Evolutionary conservation across 2,329 filamentous ascomycete genomes (phyloP).

Genomic region (Alternaria gaisen): DNA sequence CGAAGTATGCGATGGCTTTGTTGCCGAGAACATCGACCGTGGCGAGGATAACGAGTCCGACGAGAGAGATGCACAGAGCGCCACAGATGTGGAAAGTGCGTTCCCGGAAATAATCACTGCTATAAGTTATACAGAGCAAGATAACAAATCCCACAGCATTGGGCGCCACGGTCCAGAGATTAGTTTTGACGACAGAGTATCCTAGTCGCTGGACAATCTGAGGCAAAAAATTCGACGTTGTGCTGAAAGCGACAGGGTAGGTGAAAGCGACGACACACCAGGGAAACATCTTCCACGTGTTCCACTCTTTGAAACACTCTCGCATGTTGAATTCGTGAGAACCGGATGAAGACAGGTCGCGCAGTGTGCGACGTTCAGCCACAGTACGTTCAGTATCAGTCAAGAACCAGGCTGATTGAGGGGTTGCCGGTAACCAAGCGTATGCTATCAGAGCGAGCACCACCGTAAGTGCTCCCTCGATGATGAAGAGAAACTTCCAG

Average conservation of each 20-base stretch:
- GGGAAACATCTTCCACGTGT: conserved; percentile 53
- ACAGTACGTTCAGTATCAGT: conserved; percentile 48
- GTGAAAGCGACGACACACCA: conserved; percentile 60
- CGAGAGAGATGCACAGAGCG: conserved; percentile 51
- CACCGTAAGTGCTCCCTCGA: conserved; percentile 52
- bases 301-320: conserved; percentile 56
- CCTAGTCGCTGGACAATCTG: conserved; percentile 58
- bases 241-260: conserved; percentile 60
- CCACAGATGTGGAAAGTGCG: conserved; percentile 58
- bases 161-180: conserved; percentile 60
- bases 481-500: conserved; percentile 58
- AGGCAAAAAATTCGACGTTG: conserved; percentile 59
- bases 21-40: conserved; percentile 55
- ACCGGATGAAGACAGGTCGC: conserved; percentile 45
- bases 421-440: conserved; percentile 47
- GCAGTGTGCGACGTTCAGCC: conserved; percentile 55
- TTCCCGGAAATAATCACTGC: conserved; percentile 57
- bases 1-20: conserved; percentile 60
- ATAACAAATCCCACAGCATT: conserved; percentile 60
- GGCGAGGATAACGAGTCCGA: conserved; percentile 57
- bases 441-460: conserved; percentile 42
- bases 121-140: conserved; percentile 56
- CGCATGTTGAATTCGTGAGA: conserved; percentile 52
- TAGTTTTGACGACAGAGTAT: conserved; percentile 57
- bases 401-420: conserved; percentile 52